A percentile compares a stretch with the other conserved stretches of the same genome.
Evolutionary conservation across 331 rosid genomes (phyloP).

Genomic region (Ulmus americana): DNA sequence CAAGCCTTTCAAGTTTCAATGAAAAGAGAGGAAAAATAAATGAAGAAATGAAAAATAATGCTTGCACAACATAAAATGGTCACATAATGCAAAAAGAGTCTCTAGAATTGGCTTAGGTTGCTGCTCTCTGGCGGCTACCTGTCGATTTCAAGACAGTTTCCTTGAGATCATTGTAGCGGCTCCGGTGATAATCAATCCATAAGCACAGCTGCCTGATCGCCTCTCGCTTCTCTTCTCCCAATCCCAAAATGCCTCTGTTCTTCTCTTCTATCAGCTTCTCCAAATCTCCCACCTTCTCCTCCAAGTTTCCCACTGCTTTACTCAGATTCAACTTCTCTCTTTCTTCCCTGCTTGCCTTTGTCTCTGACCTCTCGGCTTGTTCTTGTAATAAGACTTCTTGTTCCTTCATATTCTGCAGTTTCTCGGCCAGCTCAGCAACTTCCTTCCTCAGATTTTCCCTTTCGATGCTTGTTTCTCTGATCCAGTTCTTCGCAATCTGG

Average conservation of each 20-base stretch:
- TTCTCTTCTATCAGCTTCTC: slow-evolving; percentile 61
- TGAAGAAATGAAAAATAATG: slow-evolving; percentile 11
- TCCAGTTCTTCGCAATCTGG: slow-evolving; percentile 43
- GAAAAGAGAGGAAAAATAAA: not conserved
- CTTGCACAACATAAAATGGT: slow-evolving; percentile 1
- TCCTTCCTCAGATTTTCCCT: slow-evolving; percentile 43
- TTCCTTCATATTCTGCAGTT: slow-evolving; percentile 41
- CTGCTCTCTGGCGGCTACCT: slow-evolving; percentile 52
- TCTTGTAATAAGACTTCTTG: slow-evolving; percentile 34
- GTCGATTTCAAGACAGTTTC: slow-evolving; percentile 49
- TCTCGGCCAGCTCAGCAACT: slow-evolving; percentile 29
- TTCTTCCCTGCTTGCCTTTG: slow-evolving; percentile 51
- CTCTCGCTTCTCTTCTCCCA: slow-evolving; percentile 85
- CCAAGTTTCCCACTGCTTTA: slow-evolving; percentile 42
- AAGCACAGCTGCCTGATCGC: slow-evolving; percentile 87
- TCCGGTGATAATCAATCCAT: slow-evolving; percentile 78
- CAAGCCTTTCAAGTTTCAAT: slow-evolving; percentile 6
- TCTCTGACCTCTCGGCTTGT: slow-evolving; percentile 43
- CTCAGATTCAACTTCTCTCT: slow-evolving; percentile 52
- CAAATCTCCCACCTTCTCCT: slow-evolving; percentile 53
- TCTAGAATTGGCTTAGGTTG: slow-evolving; percentile 23
- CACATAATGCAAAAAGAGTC: not conserved
- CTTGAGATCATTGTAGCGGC: slow-evolving; percentile 61
- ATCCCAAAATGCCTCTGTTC: slow-evolving; percentile 42
- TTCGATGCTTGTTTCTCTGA: slow-evolving; percentile 34